Evolutionary conservation across 2,329 filamentous ascomycete species (phyloP).

Genomic region (Cercospora sp.): DNA sequence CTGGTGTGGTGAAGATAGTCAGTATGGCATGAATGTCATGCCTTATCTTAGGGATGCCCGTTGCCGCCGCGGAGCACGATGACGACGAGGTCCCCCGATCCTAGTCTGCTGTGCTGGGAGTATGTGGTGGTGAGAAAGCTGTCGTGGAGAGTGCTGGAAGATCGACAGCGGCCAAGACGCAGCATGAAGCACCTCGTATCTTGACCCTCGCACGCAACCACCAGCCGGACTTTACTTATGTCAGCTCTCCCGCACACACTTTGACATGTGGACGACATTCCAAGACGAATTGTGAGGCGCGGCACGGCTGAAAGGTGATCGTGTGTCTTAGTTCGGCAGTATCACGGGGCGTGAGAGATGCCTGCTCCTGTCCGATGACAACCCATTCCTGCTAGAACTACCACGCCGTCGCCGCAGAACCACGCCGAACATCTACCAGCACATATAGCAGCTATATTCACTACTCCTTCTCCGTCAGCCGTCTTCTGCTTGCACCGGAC

Average conservation of each 20-base stretch:
- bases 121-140: background rate
- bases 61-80: background rate
- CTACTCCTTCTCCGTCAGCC: background rate
- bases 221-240: background rate
- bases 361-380: slow-evolving; percentile 4
- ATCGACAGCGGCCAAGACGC: background rate
- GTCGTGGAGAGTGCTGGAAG: background rate
- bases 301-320: background rate
- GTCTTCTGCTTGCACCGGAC: background rate
- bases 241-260: background rate
- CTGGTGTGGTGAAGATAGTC: background rate
- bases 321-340: background rate
- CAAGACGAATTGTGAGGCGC: background rate
- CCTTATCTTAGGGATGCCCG: slow-evolving; percentile 9
- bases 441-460: background rate
- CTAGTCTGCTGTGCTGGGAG: background rate
- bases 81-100: background rate
- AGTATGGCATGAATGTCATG: background rate
- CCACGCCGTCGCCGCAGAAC: slow-evolving; percentile 7
- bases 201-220: background rate
- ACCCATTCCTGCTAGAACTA: background rate
- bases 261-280: background rate
- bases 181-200: background rate
- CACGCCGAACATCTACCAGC: background rate
- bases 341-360: slow-evolving; percentile 6